phyloP scores from a whole-genome alignment of 164 flowering plant species.

The Liriodendron chinense region DNA sequence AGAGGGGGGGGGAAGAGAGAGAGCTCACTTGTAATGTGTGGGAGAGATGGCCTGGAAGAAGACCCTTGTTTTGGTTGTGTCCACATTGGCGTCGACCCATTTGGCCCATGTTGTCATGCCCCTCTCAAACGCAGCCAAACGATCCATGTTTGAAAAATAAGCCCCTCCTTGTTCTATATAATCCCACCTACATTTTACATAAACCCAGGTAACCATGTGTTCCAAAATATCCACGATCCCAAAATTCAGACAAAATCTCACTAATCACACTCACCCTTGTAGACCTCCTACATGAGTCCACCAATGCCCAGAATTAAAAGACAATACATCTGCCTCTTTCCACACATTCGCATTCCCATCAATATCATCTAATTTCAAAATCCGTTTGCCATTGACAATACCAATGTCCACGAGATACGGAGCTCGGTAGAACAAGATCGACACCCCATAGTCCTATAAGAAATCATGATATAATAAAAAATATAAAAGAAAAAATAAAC shows the following conservation, averaged over 20 bases:
- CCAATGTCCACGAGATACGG: slow-evolving; percentile 55
- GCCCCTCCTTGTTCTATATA: slow-evolving; percentile 59
- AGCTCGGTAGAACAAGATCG: slow-evolving; percentile 29
- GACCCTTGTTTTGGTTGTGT: slow-evolving; percentile 49
- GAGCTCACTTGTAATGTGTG: slow-evolving; percentile 65
- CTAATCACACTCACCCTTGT: slow-evolving; percentile 39
- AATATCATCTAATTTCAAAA: slow-evolving; percentile 52
- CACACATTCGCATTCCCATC: slow-evolving; percentile 35
- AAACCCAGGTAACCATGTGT: neutral
- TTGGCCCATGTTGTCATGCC: slow-evolving; percentile 80
- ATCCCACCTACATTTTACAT: slow-evolving; percentile 66
- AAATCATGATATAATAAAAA: no score
- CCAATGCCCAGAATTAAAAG: slow-evolving; percentile 79
- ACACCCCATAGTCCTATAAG: slow-evolving; percentile 37
- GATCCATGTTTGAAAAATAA: slow-evolving; percentile 69
- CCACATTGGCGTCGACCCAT: slow-evolving; percentile 72
- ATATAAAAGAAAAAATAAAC: no score
- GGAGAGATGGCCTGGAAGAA: slow-evolving; percentile 87
- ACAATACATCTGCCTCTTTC: slow-evolving; percentile 49
- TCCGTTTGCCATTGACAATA: slow-evolving; percentile 23
- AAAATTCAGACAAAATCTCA: neutral
- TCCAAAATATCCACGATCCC: neutral
- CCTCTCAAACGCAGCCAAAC: slow-evolving; percentile 58
- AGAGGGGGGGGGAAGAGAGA: neutral
- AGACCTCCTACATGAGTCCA: slow-evolving; percentile 52